Base-by-base conservation (phyloP, 768 basidiomycete genomes). In the Termitomyces sp. region DNA sequence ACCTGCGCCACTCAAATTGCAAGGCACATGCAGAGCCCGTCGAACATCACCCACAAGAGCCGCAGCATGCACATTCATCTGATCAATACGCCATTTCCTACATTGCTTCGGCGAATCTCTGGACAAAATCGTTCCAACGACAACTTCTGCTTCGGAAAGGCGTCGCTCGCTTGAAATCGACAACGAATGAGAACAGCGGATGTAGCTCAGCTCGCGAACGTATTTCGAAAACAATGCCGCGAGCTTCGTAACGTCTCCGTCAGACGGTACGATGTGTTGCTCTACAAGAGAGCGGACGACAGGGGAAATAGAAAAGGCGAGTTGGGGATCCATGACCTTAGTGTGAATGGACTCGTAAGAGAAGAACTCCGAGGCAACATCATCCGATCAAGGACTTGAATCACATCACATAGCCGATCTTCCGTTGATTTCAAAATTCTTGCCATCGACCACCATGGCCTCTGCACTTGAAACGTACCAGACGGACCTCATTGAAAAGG, bases 401-500 rank as follows among this genome's bases (percentile, higher is more conserved):
- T n/a, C n/a, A n/a, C n/a, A n/a, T n/a, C n/a, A n/a, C n/a, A n/a
- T n/a, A n/a, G n/a, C n/a, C n/a, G n/a, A n/a, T n/a, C n/a, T n/a
- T n/a, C n/a, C n/a, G n/a, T n/a, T n/a, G n/a, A n/a, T n/a, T n/a
- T n/a, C n/a, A n/a, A n/a, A n/a, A n/a, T n/a, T n/a, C n/a, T n/a
- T n/a, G n/a, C n/a, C n/a, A n/a, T 49, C 32, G 27, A 32, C 33
- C 43, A 65, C 56, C 51, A 74, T 71, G 69, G 50, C 71, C 4
- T 48, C 69, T 30, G 45, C 68, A 16, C 69, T 87, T 4, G 70
- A 79, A 44, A 53, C 68, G 8, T 85, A 87, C 68, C 87, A 89
- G 67, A 74, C 74, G 0, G 82, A 86, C 55, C 79, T 93, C 53
- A 91, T 93, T 59, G 75, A 83, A 58, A 81, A 85, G 65, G 76